phyloP scores from a whole-genome alignment of 306 rosid species.

The Astragalus glycyphyllos region DNA sequence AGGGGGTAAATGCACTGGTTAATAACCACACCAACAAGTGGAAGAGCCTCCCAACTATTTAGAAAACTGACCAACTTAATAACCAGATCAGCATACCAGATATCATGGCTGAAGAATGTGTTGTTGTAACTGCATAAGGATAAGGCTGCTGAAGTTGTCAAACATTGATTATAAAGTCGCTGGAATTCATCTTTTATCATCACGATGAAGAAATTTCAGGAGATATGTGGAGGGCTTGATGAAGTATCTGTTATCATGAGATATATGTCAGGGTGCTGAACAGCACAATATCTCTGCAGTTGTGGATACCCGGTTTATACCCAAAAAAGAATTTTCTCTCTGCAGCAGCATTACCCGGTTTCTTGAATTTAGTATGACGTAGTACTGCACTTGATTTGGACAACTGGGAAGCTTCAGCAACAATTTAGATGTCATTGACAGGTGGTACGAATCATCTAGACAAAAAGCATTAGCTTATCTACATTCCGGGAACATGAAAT shows the following conservation, averaged over 20 bases:
- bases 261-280: conserved; percentile 67
- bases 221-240: conserved; percentile 68
- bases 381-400: conserved; percentile 65
- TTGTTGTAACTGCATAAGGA: conserved; percentile 71
- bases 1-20: too few species aligned
- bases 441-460: conserved; percentile 69
- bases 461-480: conserved; percentile 73
- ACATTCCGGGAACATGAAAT: conserved; percentile 73
- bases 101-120: conserved; percentile 51
- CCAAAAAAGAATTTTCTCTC: too few species aligned
- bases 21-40: conserved; percentile 45
- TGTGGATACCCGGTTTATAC: too few species aligned
- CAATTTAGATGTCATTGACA: conserved; percentile 77
- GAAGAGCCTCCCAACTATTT: conserved; percentile 59
- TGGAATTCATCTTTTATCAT: conserved; percentile 72
- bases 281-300: conserved; percentile 65
- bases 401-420: conserved; percentile 82
- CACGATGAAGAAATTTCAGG: conserved; percentile 73
- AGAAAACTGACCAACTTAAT: conserved; percentile 54
- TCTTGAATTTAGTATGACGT: conserved; percentile 68
- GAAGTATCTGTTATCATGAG: conserved; percentile 71
- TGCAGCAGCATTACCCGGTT: conserved; percentile 52
- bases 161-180: conserved; percentile 62
- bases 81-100: conserved; percentile 42
- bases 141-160: conserved; percentile 66